These are phyloP conservation scores for Boletus tylopilopsis DNA, from an alignment of 768 basidiomycete genomes.

Conservation along the genomic window DNA sequence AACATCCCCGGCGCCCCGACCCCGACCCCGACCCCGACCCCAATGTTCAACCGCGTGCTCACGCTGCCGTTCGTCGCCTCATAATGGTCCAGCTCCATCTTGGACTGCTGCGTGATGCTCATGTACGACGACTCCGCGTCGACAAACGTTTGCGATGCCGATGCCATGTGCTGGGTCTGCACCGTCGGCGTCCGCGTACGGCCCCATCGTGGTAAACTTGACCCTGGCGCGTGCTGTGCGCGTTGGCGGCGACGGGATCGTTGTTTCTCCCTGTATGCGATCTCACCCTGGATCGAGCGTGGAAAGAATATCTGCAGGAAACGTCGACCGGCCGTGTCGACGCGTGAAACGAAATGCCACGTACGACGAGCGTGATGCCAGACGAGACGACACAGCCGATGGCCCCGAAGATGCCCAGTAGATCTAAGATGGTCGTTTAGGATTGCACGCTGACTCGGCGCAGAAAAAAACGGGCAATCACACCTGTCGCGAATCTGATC, in stretches of 20 bases:
- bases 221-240: conserved; percentile 24
- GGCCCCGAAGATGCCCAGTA: conserved; percentile 53
- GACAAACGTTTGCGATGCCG: no score
- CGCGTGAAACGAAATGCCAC: background rate
- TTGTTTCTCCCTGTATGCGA: conserved; percentile 46
- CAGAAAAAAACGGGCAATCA: background rate
- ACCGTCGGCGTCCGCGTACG: background rate
- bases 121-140: conserved; percentile 12
- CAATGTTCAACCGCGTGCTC: no score
- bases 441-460: no score
- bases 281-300: conserved; percentile 67
- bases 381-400: conserved; percentile 68
- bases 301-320: conserved; percentile 90
- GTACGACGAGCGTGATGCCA: conserved; percentile 68
- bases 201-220: background rate
- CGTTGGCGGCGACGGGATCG: conserved; percentile 18
- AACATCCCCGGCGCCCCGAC: conserved; percentile 3
- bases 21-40: no score
- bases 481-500: conserved; percentile 28
- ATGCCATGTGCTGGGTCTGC: no score
- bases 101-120: conserved; percentile 2
- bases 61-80: background rate
- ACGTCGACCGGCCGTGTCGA: background rate
- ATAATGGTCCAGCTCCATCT: background rate
- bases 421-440: conserved; percentile 42